Percentiles rank a stretch among this genome's conserved stretches.
Conservation (phyloP, 768 basidiomycete species). For the Plicaturopsis crispa region DNA sequence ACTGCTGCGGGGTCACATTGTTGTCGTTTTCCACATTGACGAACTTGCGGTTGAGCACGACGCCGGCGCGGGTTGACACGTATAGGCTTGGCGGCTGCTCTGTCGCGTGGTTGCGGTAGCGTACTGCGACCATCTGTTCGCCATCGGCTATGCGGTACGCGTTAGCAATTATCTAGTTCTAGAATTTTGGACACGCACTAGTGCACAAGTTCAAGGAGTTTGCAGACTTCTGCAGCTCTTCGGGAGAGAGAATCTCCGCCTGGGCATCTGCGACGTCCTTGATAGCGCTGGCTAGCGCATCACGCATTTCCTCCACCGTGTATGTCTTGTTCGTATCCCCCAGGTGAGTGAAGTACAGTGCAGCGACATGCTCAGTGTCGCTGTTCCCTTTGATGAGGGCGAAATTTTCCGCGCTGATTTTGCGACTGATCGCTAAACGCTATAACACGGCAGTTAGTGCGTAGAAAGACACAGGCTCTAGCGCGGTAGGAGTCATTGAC, state of each 20-base stretch:
- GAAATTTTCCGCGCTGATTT: too few species aligned
- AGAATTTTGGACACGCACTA: too few species aligned
- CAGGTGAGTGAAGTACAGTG: conserved; percentile 22
- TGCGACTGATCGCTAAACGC: too few species aligned
- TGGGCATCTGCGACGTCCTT: conserved; percentile 17
- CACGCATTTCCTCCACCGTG: conserved; percentile 15
- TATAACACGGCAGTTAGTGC: too few species aligned
- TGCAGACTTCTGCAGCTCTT: too few species aligned
- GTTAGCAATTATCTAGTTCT: conserved; percentile 21
- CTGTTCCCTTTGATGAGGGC: conserved; percentile 21
- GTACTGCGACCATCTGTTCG: conserved; percentile 20
- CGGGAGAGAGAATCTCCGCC: conserved; percentile 8
- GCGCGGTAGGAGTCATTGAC: too few species aligned
- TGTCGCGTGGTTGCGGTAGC: conserved; percentile 20
- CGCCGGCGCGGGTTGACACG: conserved; percentile 22
- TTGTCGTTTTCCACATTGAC: conserved; percentile 21
- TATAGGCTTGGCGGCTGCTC: conserved; percentile 25
- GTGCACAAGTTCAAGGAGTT: too few species aligned
- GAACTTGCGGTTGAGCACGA: conserved; percentile 24
- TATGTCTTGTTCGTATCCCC: conserved; percentile 13
- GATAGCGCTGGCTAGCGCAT: conserved; percentile 16
- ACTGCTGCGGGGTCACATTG: too few species aligned
- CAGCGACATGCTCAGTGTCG: conserved; percentile 21
- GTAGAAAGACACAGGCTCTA: too few species aligned
- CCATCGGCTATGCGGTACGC: too few species aligned